phyloP scores from a whole-genome alignment of 2,329 filamentous ascomycete species.

The Helminthosporium solani region DNA sequence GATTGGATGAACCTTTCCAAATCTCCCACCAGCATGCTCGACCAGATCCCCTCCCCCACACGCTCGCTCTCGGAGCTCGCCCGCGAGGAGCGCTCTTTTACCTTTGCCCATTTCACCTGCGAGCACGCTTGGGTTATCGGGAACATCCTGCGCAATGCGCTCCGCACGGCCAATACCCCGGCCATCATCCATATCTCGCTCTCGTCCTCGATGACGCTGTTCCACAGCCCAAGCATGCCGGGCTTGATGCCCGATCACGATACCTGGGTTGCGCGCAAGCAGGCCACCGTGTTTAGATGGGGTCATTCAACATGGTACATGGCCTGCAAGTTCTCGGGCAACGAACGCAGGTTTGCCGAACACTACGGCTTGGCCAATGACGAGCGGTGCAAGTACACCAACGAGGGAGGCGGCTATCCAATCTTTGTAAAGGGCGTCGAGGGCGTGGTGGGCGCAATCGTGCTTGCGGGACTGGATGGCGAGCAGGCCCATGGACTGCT shows the following conservation, averaged over 20 bases:
- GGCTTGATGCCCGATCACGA: slow-evolving; percentile 73
- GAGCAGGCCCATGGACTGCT: slow-evolving; percentile 76
- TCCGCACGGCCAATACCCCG: slow-evolving; percentile 56
- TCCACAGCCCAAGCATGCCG: slow-evolving; percentile 66
- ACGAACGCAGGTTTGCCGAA: slow-evolving; percentile 64
- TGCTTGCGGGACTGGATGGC: slow-evolving; percentile 75
- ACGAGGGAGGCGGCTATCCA: slow-evolving; percentile 76
- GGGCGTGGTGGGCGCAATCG: slow-evolving; percentile 71
- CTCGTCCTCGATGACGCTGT: slow-evolving; percentile 59
- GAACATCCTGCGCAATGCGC: slow-evolving; percentile 62
- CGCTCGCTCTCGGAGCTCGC: slow-evolving; percentile 44
- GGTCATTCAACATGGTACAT: slow-evolving; percentile 71
- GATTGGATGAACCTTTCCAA: background rate
- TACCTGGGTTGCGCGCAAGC: slow-evolving; percentile 63
- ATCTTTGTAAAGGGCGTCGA: slow-evolving; percentile 72
- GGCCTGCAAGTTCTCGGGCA: slow-evolving; percentile 66
- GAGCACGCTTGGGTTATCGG: slow-evolving; percentile 67
- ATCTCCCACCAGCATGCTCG: slow-evolving; percentile 15
- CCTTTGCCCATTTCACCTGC: slow-evolving; percentile 60
- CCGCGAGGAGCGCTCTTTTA: slow-evolving; percentile 46
- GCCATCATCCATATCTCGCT: slow-evolving; percentile 65
- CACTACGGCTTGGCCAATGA: slow-evolving; percentile 62
- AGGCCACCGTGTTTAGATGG: slow-evolving; percentile 70
- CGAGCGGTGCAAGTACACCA: slow-evolving; percentile 63
- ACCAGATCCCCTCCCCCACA: slow-evolving; percentile 33